Conservation (phyloP, 202 grass and related monocot genomes). For the Hordeum pubiflorum region DNA sequence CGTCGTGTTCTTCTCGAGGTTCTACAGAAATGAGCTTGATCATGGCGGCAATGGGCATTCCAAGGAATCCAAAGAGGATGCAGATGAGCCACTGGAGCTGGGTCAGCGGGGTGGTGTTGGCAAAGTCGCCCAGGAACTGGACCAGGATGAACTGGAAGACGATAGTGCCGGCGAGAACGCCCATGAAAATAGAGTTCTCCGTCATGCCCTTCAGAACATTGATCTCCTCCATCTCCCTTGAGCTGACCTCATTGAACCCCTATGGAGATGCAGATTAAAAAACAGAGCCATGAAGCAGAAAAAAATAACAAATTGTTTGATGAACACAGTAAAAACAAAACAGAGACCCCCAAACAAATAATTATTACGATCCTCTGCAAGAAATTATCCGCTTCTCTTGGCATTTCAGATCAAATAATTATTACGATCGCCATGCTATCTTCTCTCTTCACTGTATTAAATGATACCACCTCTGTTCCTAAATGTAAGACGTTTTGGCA, state of each 20-base stretch:
- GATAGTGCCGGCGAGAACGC: conserved; percentile 53
- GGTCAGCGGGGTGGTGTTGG: conserved; percentile 63
- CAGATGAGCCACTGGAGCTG: conserved; percentile 52
- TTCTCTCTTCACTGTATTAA: background rate
- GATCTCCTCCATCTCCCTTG: conserved; percentile 80
- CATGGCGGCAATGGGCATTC: conserved; percentile 72
- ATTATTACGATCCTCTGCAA: background rate
- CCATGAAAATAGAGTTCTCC: conserved; percentile 59
- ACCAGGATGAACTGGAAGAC: conserved; percentile 76
- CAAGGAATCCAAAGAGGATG: conserved; percentile 55
- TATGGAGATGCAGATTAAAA: conserved; percentile 26
- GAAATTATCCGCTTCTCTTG: background rate
- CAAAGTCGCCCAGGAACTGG: conserved; percentile 77
- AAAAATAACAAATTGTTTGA: background rate
- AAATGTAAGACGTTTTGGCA: too few species aligned
- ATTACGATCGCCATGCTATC: background rate
- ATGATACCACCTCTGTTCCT: background rate
- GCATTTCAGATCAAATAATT: background rate
- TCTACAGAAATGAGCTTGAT: conserved; percentile 54
- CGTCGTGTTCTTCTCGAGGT: background rate
- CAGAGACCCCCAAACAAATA: too few species aligned
- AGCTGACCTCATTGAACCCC: conserved; percentile 88
- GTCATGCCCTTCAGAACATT: conserved; percentile 60
- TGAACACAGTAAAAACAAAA: background rate
- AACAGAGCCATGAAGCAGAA: background rate